Conservation (phyloP, 2,329 filamentous ascomycete species). For the Aspergillus ochraceus region DNA sequence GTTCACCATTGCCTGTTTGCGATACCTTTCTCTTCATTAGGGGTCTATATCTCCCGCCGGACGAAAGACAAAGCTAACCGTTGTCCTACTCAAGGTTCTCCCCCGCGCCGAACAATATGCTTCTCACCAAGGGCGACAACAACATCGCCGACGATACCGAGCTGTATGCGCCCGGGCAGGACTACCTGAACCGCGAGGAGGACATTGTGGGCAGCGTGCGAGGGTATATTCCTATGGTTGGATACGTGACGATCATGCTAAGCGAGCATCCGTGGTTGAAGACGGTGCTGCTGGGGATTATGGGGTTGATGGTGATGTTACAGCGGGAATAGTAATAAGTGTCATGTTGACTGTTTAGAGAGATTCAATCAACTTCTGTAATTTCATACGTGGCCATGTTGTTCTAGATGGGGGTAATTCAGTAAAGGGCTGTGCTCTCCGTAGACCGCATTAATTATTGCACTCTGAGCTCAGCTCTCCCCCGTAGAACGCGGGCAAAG, state of each 20-base stretch:
- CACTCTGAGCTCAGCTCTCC: too few species aligned
- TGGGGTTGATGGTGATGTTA: conserved; percentile 90
- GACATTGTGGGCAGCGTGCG: conserved; percentile 94
- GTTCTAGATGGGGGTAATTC: neutral
- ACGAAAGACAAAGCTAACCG: conserved; percentile 1
- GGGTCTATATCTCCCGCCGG: neutral
- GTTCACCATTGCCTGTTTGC: neutral
- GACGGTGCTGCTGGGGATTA: conserved; percentile 88
- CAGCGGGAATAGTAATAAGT: conserved; percentile 71
- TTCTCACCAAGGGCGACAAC: conserved; percentile 97
- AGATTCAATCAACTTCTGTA: too few species aligned
- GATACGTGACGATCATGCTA: conserved; percentile 93
- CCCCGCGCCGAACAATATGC: conserved; percentile 45
- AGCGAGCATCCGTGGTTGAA: conserved; percentile 97
- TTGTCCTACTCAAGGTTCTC: conserved; percentile 21
- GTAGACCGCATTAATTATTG: too few species aligned
- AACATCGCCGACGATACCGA: conserved; percentile 92
- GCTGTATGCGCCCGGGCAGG: conserved; percentile 80
- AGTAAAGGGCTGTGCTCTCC: too few species aligned
- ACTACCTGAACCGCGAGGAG: conserved; percentile 74
- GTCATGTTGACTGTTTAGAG: neutral
- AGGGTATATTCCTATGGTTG: conserved; percentile 89
- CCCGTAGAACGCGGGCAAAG: neutral
- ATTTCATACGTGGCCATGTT: neutral
- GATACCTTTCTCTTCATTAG: too few species aligned